Evolutionary conservation across 768 basidiomycete species (phyloP), one percentile per base, ranked within the genome.

Genomic region (Serendipita sp.): DNA sequence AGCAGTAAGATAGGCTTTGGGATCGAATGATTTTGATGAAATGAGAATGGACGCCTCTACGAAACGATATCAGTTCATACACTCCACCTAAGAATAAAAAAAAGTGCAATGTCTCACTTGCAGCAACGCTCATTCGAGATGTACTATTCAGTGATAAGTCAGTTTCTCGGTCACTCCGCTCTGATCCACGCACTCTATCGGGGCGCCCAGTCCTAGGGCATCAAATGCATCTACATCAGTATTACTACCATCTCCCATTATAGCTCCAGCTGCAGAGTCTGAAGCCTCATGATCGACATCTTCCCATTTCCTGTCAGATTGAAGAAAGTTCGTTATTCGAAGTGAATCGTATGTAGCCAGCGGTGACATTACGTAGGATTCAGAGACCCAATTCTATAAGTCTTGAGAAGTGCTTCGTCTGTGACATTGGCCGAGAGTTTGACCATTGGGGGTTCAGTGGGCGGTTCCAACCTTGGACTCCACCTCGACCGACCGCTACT

Each of bases 11-110:
- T 96, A 99, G 1, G 82, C 81, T 71, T 95, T 97, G 4, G 96
- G 92, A 70, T 97, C 90, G 75, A 99, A 99, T 1, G 90, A 83
- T 71, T 98, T 99, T 34, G 92, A 95, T 2, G 84, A 85, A 16
- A 97, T 83, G 42, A 90, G 77, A 63, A 93, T 84, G 9, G 89
- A 76, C 3, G 90, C 82, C 76, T 88, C 89, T 90, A 68, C 44
- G 60, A 26, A 50, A 42, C 31, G 30, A n/a, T n/a, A n/a, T n/a
- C n/a, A 34, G 38, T 42, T 30, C 30, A 58, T 22, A 62, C 42
- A 17, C 3, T 17, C 41, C 22, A 7, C 64, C 45, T 50, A 62
- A 42, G 20, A 43, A 20, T 65, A 3, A 33, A 67, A 67, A 67
- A 42, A 68, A 60, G 48, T 68, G 48, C 38, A 56, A 72, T 83